A percentile compares a stretch with the other conserved stretches of the same genome.
These are phyloP conservation scores for Mycena olivaceomarginata DNA, from an alignment of 768 basidiomycete species.

Conservation along the genomic window DNA sequence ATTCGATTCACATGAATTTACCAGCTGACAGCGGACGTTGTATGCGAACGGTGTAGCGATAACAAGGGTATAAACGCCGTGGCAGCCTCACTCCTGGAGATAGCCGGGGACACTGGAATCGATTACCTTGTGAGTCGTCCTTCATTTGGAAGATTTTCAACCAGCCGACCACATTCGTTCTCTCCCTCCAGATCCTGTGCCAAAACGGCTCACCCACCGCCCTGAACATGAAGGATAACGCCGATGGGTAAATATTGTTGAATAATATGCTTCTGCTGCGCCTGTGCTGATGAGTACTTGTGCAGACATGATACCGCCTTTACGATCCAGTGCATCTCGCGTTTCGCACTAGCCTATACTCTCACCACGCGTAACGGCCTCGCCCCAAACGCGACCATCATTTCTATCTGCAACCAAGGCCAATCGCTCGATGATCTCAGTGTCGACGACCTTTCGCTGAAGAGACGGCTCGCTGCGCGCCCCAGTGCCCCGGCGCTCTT, in stretches of 20 bases:
- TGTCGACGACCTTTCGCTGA: constrained; percentile 19
- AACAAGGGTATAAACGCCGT: constrained; percentile 6
- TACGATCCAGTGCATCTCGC: constrained; percentile 21
- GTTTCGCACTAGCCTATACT: constrained; percentile 20
- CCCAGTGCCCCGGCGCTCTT: background rate
- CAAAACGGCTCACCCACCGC: constrained; percentile 5
- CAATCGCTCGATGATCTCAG: constrained; percentile 10
- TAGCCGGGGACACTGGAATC: background rate
- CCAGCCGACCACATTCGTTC: too few relatives aligned
- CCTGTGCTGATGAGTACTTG: background rate
- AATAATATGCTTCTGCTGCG: too few relatives aligned
- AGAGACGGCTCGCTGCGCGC: background rate
- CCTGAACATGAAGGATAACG: background rate
- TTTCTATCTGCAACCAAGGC: constrained; percentile 8
- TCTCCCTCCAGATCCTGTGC: background rate
- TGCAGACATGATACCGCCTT: constrained; percentile 7
- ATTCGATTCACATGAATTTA: background rate
- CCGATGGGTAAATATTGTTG: background rate
- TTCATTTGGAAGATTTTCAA: too few relatives aligned
- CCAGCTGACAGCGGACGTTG: background rate
- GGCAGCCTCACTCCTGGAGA: background rate
- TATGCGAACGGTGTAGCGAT: background rate
- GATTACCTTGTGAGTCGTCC: constrained; percentile 21
- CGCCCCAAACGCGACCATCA: constrained; percentile 18
- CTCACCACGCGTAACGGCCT: constrained; percentile 33